A percentile compares a stretch with the other conserved stretches of the same genome.
Conservation (phyloP, 768 basidiomycete genomes). For the Panaeolus cyanescens region DNA sequence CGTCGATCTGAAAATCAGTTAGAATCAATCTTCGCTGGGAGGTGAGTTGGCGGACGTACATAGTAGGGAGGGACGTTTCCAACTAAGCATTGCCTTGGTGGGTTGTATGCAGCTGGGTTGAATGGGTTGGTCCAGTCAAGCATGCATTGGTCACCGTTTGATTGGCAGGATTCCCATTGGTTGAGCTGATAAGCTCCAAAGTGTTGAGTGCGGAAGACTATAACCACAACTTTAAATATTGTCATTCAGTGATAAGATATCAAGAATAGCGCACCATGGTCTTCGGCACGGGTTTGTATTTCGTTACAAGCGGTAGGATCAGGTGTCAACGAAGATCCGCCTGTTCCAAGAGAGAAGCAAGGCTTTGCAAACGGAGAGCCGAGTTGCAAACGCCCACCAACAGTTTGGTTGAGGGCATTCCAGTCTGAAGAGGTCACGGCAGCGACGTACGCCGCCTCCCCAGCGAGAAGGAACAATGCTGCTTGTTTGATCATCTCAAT, state of each 20-base stretch:
- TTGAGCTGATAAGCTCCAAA: conserved; percentile 21
- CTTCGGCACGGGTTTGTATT: conserved; percentile 1
- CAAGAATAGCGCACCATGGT: conserved; percentile 5
- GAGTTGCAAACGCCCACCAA: conserved; percentile 14
- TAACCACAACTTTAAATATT: neutral
- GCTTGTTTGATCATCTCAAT: neutral
- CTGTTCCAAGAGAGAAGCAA: conserved; percentile 11
- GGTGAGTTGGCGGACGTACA: conserved; percentile 15
- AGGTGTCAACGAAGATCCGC: neutral
- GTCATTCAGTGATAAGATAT: neutral
- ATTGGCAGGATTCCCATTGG: conserved; percentile 46
- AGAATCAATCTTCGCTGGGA: neutral
- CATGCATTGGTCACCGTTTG: conserved; percentile 31
- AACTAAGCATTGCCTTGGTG: conserved; percentile 21
- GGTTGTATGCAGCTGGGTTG: conserved; percentile 19
- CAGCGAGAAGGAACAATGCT: neutral
- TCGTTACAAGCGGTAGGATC: conserved; percentile 7
- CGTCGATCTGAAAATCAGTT: conserved; percentile 25
- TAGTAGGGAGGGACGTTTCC: conserved; percentile 32
- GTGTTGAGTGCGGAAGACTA: conserved; percentile 14
- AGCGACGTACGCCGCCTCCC: neutral
- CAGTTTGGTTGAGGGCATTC: conserved; percentile 13
- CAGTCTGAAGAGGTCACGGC: conserved; percentile 3
- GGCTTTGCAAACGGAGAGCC: conserved; percentile 13
- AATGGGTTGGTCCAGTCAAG: conserved; percentile 28